These are phyloP conservation scores for Nannochloropsis granulata DNA, from an alignment of 108 stramenopile genomes.

Conservation along the genomic window DNA sequence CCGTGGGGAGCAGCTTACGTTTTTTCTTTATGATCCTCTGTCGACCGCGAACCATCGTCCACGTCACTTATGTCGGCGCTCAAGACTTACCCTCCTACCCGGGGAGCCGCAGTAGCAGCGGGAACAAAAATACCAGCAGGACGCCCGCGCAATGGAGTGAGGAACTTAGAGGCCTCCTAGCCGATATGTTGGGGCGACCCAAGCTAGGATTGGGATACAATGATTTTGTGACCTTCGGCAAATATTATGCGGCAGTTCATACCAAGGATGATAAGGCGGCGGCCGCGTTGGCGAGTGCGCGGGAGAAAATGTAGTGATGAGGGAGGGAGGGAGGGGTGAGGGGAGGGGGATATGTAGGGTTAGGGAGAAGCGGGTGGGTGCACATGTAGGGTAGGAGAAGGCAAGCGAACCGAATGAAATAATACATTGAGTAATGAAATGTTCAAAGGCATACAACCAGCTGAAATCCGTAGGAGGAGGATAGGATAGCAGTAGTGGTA, in stretches of 20 bases:
- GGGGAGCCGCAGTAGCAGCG: background rate
- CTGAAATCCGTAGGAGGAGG: no score
- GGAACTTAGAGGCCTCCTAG: background rate
- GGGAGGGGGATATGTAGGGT: no score
- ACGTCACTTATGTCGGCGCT: background rate
- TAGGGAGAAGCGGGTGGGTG: no score
- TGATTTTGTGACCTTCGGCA: background rate
- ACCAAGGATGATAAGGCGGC: background rate
- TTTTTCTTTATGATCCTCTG: background rate
- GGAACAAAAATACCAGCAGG: background rate
- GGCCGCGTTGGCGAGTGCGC: background rate
- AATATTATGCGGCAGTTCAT: background rate
- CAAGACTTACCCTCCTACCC: background rate
- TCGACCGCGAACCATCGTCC: background rate
- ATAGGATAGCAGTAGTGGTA: no score
- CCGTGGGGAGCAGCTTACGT: background rate
- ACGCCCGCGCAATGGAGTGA: background rate
- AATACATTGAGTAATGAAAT: no score
- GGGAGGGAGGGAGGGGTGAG: no score
- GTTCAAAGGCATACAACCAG: no score
- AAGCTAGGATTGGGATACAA: background rate
- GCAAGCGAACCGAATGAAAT: no score
- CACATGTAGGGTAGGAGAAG: no score
- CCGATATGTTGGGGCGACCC: background rate
- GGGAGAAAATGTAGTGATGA: background rate